Percentiles rank a stretch among this genome's conserved stretches.
Conservation (phyloP, 257 asterid species). For the Echium plantagineum region DNA sequence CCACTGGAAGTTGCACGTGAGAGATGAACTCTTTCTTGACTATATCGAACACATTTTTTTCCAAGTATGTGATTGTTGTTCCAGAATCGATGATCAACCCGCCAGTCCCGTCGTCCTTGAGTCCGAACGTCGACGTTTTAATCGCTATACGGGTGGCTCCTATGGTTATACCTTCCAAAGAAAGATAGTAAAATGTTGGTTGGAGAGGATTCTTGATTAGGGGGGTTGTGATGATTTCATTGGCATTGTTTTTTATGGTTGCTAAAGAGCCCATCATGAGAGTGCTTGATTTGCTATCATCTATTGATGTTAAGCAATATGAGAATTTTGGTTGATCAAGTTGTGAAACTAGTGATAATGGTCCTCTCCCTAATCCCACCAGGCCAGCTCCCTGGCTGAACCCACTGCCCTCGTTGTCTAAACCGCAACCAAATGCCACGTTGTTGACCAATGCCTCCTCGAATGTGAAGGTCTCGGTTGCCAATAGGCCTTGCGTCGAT, state of each 20-base stretch:
- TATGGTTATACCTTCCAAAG: constrained; percentile 64
- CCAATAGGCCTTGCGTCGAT: constrained; percentile 57
- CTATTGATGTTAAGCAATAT: constrained; percentile 65
- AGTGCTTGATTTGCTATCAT: constrained; percentile 33
- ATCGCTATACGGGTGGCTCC: constrained; percentile 48
- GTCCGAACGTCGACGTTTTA: constrained; percentile 34
- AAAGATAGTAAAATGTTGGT: constrained; percentile 67
- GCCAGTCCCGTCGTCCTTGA: constrained; percentile 56
- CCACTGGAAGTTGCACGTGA: constrained; percentile 40
- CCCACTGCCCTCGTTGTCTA: constrained; percentile 59
- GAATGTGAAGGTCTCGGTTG: constrained; percentile 50
- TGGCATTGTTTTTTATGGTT: not conserved
- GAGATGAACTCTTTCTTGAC: constrained; percentile 48
- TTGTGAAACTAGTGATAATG: constrained; percentile 65
- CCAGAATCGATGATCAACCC: constrained; percentile 92
- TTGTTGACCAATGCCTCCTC: constrained; percentile 30
- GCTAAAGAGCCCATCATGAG: constrained; percentile 57
- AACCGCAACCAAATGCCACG: constrained; percentile 72
- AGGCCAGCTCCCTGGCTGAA: constrained; percentile 75
- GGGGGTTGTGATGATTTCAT: constrained; percentile 28
- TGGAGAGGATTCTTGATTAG: constrained; percentile 46
- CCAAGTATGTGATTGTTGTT: constrained; percentile 65
- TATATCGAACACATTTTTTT: constrained; percentile 32
- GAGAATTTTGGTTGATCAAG: constrained; percentile 65
- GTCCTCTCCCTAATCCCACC: constrained; percentile 78